phyloP scores from a whole-genome alignment of 2,329 filamentous ascomycete genomes.

The Ampelomyces quisqualis region DNA sequence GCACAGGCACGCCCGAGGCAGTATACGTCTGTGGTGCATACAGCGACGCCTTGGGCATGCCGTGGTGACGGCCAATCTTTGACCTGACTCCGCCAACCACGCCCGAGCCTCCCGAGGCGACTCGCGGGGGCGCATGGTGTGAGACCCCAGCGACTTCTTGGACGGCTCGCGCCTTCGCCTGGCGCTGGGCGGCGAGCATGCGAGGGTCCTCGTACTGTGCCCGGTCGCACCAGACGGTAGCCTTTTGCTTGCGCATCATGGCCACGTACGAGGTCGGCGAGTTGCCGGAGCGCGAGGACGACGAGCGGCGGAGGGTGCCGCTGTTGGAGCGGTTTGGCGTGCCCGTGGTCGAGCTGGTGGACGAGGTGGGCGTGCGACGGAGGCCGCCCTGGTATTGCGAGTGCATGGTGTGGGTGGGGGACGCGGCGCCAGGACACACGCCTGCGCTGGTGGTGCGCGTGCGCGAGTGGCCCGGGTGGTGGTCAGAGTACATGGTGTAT shows the following conservation, averaged over 20 bases:
- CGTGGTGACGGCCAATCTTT: conserved; percentile 81
- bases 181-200: conserved; percentile 76
- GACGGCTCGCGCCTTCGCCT: conserved; percentile 82
- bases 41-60: conserved; percentile 73
- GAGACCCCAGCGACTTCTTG: conserved; percentile 73
- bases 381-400: conserved; percentile 40
- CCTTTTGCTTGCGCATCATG: conserved; percentile 93
- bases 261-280: conserved; percentile 81
- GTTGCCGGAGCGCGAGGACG: conserved; percentile 72
- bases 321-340: conserved; percentile 51
- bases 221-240: conserved; percentile 96
- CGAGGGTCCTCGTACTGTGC: conserved; percentile 89
- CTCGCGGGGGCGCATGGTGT: conserved; percentile 40
- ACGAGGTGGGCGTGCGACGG: conserved; percentile 65
- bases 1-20: conserved; percentile 82
- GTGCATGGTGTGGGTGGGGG: conserved; percentile 35
- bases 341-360: conserved; percentile 64
- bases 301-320: conserved; percentile 67
- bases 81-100: conserved; percentile 61
- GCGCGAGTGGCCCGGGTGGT: conserved; percentile 37
- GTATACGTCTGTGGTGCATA: conserved; percentile 75
- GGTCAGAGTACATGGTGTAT: conserved; percentile 22
- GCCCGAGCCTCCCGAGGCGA: conserved; percentile 43
- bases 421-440: conserved; percentile 31
- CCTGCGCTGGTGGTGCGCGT: conserved; percentile 44